phyloP scores from a whole-genome alignment of 1,284 basidiomycete species.

The Mixia osmundae region DNA sequence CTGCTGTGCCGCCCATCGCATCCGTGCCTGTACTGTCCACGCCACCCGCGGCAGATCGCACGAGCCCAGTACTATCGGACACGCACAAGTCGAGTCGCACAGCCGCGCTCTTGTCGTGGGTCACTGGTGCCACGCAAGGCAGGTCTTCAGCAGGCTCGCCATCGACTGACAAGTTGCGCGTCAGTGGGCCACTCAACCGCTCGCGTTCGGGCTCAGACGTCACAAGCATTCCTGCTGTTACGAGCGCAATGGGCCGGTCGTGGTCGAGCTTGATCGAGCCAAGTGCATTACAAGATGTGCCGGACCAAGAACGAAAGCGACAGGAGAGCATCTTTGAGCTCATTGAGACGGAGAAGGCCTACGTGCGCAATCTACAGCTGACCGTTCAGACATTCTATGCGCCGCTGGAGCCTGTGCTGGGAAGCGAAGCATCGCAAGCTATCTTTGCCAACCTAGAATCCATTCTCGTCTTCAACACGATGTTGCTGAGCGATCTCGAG shows the following conservation, averaged over 20 bases:
- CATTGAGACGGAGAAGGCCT: constrained; percentile 62
- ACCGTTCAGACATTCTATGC: constrained; percentile 71
- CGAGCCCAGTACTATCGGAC: not conserved
- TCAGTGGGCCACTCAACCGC: not conserved
- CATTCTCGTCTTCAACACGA: constrained; percentile 39
- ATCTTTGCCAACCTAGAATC: constrained; percentile 89
- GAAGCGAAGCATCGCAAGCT: constrained; percentile 48
- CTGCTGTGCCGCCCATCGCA: not conserved
- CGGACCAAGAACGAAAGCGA: constrained; percentile 47
- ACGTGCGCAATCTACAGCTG: constrained; percentile 69
- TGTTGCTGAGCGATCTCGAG: constrained; percentile 63
- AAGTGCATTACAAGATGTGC: constrained; percentile 50
- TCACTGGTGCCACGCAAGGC: not conserved
- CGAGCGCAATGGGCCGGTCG: constrained; percentile 30
- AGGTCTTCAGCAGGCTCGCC: not conserved
- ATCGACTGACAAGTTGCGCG: not conserved
- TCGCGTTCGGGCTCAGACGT: not conserved
- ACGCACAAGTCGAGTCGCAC: not conserved
- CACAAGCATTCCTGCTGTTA: not conserved
- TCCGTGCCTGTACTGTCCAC: not conserved
- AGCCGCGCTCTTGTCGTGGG: not conserved
- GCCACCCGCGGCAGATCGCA: not conserved
- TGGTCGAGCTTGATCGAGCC: constrained; percentile 78
- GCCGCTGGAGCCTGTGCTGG: constrained; percentile 45
- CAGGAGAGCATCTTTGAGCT: constrained; percentile 85